A percentile compares a stretch with the other conserved stretches of the same genome.
Evolutionary conservation across 306 rosid genomes (phyloP).

Genomic region (Aeschynomene evenia): DNA sequence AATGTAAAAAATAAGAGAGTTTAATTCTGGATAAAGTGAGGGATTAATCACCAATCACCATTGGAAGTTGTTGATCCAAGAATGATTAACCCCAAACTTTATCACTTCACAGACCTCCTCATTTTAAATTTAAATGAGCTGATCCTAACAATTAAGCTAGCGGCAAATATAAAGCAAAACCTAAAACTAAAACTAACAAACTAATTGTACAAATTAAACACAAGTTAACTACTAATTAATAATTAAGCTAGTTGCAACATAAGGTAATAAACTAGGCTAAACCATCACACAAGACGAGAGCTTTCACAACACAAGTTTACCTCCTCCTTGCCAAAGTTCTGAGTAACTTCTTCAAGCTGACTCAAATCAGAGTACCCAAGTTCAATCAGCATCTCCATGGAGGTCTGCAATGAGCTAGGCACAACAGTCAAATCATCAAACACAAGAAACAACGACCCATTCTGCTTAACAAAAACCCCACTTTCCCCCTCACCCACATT

Average conservation of each 20-base stretch:
- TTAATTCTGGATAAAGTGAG: too few species aligned
- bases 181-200: background rate
- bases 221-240: background rate
- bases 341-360: constrained; percentile 14
- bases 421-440: constrained; percentile 35
- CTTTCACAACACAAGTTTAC: background rate
- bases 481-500: background rate
- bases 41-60: too few species aligned
- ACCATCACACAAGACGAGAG: background rate
- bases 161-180: background rate
- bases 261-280: background rate
- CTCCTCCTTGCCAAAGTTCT: constrained; percentile 22
- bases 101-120: too few species aligned
- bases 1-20: too few species aligned
- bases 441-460: constrained; percentile 25
- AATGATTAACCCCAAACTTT: too few species aligned
- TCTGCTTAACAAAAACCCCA: constrained; percentile 31
- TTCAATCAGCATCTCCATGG: constrained; percentile 17
- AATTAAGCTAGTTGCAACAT: background rate
- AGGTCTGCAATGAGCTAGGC: constrained; percentile 21
- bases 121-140: too few species aligned
- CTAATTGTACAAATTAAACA: background rate
- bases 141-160: background rate
- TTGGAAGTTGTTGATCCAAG: too few species aligned
- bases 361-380: constrained; percentile 20